These are phyloP conservation scores for Coemansia sp. DNA, from an alignment of 192 early-diverging fungal genomes.

Conservation along the genomic window DNA sequence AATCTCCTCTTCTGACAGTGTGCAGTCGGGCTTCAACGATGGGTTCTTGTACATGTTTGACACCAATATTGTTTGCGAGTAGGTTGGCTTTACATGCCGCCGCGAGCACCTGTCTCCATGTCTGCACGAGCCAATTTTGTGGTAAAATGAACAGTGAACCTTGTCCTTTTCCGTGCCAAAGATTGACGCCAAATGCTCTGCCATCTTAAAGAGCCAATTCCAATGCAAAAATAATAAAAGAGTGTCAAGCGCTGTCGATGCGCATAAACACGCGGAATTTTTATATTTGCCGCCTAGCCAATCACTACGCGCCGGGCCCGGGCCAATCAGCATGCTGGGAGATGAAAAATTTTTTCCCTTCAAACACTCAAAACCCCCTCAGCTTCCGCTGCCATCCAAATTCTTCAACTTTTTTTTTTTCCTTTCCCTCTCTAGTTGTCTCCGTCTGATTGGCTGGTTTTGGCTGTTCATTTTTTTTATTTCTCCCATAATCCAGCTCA, in stretches of 20 bases:
- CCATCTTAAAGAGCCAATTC: constrained; percentile 52
- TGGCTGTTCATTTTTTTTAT: neutral
- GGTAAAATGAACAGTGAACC: constrained; percentile 99
- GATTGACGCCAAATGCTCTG: constrained; percentile 81
- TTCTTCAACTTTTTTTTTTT: constrained; percentile 7
- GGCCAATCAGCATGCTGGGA: constrained; percentile 5
- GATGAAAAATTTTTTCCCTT: neutral
- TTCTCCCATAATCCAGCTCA: constrained; percentile 8
- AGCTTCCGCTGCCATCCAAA: no score
- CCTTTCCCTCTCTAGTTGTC: constrained; percentile 6
- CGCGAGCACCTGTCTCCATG: constrained; percentile 96
- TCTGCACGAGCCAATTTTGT: constrained; percentile 98
- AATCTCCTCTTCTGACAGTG: constrained; percentile 68
- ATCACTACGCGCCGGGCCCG: constrained; percentile 17
- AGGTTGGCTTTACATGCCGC: constrained; percentile 96
- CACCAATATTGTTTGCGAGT: constrained; percentile 90
- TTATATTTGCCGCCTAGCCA: constrained; percentile 1
- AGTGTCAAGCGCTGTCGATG: neutral
- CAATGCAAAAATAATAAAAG: constrained; percentile 8
- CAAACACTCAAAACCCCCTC: neutral
- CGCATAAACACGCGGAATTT: neutral
- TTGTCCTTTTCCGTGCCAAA: constrained; percentile 99
- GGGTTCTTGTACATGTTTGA: constrained; percentile 97
- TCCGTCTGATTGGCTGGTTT: constrained; percentile 10
- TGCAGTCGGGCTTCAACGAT: constrained; percentile 59